A percentile compares a stretch with the other conserved stretches of the same genome.
Evolutionary conservation across 179 eudicot genomes (phyloP).

Genomic region (Heliamphora pulchella): DNA sequence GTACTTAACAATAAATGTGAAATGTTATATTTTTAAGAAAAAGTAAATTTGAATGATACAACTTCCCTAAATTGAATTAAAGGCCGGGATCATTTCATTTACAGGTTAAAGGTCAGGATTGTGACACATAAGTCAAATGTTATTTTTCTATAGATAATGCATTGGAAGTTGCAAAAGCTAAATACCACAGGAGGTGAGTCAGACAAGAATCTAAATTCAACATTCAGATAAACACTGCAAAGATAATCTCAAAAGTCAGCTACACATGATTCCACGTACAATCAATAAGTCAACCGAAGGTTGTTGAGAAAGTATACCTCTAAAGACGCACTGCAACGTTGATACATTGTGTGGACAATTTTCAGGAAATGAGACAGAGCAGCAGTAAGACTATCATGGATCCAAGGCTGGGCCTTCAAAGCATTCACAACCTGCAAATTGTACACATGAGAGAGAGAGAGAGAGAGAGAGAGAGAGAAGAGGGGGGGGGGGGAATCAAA

Average conservation of each 20-base stretch:
- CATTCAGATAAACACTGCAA: not conserved
- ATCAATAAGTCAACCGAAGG: not conserved
- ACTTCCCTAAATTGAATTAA: no score
- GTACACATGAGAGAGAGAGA: not conserved
- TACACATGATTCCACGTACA: not conserved
- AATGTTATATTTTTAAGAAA: no score
- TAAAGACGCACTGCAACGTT: slow-evolving; percentile 74
- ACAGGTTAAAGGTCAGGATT: no score
- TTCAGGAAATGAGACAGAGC: slow-evolving; percentile 65
- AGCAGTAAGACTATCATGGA: slow-evolving; percentile 41
- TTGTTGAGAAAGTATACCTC: slow-evolving; percentile 44
- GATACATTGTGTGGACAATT: slow-evolving; percentile 73
- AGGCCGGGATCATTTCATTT: no score
- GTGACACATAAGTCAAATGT: no score
- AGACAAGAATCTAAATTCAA: not conserved
- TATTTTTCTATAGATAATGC: no score
- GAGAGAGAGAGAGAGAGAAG: not conserved
- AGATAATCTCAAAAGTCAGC: not conserved
- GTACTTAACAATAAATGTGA: no score
- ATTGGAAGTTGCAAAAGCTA: not conserved
- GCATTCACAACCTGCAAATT: slow-evolving; percentile 62
- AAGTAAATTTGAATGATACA: no score
- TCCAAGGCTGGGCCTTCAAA: slow-evolving; percentile 65
- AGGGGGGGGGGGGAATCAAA: not conserved
- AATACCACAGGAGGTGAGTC: not conserved